phyloP scores from a whole-genome alignment of 345 rosid genomes.

The Gossypium arboreum region DNA sequence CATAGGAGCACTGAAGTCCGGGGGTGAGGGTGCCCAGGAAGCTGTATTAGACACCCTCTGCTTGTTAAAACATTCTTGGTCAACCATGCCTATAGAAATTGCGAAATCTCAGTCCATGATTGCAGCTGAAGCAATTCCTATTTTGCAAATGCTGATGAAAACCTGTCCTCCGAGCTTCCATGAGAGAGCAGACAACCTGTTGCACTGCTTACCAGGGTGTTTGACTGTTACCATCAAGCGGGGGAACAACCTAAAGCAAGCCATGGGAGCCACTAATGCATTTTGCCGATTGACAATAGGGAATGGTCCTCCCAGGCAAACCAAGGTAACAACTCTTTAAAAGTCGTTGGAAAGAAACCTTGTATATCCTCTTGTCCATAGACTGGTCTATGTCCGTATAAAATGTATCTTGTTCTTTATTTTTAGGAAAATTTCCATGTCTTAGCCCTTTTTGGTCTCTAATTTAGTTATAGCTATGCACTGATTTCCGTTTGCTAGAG shows the following conservation, averaged over 20 bases:
- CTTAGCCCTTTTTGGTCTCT: not conserved
- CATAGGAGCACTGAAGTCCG: constrained; percentile 70
- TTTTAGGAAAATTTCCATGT: not conserved
- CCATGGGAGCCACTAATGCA: constrained; percentile 75
- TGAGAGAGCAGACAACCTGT: constrained; percentile 72
- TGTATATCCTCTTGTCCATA: not conserved
- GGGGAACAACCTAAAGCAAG: constrained; percentile 78
- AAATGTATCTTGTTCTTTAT: not conserved
- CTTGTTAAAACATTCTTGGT: constrained; percentile 80
- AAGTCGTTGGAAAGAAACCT: not conserved
- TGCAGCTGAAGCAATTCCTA: constrained; percentile 81
- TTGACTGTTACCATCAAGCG: constrained; percentile 73
- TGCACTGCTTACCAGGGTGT: constrained; percentile 92
- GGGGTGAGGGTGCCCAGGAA: constrained; percentile 71
- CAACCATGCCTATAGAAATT: constrained; percentile 64
- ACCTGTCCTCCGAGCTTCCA: constrained; percentile 81
- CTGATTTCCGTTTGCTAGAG: constrained; percentile 1
- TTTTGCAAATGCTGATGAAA: constrained; percentile 77
- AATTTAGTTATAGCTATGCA: not conserved
- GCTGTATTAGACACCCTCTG: constrained; percentile 72
- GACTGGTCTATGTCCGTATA: not conserved
- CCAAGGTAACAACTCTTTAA: constrained; percentile 49
- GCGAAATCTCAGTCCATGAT: constrained; percentile 80
- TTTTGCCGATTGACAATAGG: constrained; percentile 83
- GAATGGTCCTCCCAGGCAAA: constrained; percentile 77